Percentiles rank a stretch among this genome's conserved stretches.
phyloP scores from a whole-genome alignment of 441 rosid genomes.

The Monsonia emarginata region DNA sequence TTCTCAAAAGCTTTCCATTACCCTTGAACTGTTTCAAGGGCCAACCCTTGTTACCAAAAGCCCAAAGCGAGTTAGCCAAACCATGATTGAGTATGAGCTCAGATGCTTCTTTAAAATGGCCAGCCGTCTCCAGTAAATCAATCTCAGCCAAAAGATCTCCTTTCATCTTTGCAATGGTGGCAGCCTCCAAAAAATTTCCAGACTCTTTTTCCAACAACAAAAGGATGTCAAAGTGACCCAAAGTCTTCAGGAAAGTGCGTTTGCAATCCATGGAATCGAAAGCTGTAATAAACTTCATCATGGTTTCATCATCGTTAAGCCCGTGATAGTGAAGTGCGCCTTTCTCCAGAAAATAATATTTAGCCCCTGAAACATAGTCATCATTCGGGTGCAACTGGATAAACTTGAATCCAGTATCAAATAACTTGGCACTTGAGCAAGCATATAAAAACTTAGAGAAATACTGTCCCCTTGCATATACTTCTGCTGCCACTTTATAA shows the following conservation, averaged over 20 bases:
- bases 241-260: constrained; percentile 26
- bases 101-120: constrained; percentile 26
- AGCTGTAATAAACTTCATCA: constrained; percentile 35
- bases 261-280: constrained; percentile 21
- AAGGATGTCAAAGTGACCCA: constrained; percentile 32
- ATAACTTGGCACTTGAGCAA: constrained; percentile 30
- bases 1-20: constrained; percentile 28
- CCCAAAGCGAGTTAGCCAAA: constrained; percentile 38
- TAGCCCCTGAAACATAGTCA: neutral
- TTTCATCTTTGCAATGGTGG: constrained; percentile 28
- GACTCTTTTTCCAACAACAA: constrained; percentile 30
- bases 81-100: constrained; percentile 29
- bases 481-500: constrained; percentile 35
- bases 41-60: constrained; percentile 36
- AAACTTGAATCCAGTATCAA: constrained; percentile 25
- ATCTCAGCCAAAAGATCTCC: constrained; percentile 29
- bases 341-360: constrained; percentile 23
- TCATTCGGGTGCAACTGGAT: neutral
- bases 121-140: constrained; percentile 29
- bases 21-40: constrained; percentile 32
- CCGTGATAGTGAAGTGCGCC: constrained; percentile 28
- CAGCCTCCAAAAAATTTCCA: constrained; percentile 36
- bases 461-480: constrained; percentile 26
- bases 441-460: constrained; percentile 28
- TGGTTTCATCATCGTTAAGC: constrained; percentile 21